Conservation (phyloP, 805 yeast species). For the Metschnikowia lunata region DNA sequence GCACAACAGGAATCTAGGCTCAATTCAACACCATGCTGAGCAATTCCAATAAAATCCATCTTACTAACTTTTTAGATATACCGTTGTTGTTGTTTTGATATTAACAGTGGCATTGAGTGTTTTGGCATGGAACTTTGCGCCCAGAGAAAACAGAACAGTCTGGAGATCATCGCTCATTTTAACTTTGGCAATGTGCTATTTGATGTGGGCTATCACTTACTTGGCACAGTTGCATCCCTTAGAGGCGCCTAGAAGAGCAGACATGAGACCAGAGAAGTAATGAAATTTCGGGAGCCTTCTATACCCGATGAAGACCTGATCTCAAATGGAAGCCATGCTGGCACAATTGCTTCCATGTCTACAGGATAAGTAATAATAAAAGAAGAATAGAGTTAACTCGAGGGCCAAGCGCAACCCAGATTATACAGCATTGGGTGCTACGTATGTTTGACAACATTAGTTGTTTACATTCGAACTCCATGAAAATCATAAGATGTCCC, state of each 20-base stretch:
- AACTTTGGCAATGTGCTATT: slow-evolving; percentile 69
- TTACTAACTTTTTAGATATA: slow-evolving; percentile 44
- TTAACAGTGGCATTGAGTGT: slow-evolving; percentile 55
- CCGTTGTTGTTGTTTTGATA: slow-evolving; percentile 62
- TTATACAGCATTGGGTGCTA: too few species aligned
- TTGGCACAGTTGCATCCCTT: slow-evolving; percentile 85
- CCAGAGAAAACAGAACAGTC: slow-evolving; percentile 60
- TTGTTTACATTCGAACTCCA: too few species aligned
- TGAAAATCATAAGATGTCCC: too few species aligned
- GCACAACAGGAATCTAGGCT: too few species aligned
- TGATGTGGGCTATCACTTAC: slow-evolving; percentile 93
- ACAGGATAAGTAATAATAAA: neutral
- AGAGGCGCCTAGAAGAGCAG: slow-evolving; percentile 86
- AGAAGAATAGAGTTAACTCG: too few species aligned
- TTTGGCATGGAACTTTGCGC: slow-evolving; percentile 82
- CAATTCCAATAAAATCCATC: too few species aligned
- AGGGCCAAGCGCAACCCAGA: too few species aligned
- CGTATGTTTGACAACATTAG: too few species aligned
- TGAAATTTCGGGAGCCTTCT: neutral
- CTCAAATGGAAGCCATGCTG: slow-evolving; percentile 5
- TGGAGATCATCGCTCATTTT: slow-evolving; percentile 51
- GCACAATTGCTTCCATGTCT: slow-evolving; percentile 4
- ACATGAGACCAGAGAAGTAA: slow-evolving; percentile 69
- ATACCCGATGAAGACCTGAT: too few species aligned
- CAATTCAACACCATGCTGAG: too few species aligned